phyloP scores from a whole-genome alignment of 179 eudicot species.

The Vitellaria paradoxa region DNA sequence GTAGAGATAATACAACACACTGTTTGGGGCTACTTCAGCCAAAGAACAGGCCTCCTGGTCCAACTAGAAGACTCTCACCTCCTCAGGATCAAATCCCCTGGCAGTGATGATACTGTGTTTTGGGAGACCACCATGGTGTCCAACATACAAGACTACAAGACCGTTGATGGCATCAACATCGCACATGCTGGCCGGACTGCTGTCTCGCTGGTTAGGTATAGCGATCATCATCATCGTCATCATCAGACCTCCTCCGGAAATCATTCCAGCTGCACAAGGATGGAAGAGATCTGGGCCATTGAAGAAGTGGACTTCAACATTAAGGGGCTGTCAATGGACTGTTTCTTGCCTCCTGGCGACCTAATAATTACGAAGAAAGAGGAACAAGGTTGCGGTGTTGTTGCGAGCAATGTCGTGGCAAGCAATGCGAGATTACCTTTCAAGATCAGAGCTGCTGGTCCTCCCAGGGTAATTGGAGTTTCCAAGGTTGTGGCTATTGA shows the following conservation, averaged over 20 bases:
- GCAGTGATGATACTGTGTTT: slow-evolving; percentile 43
- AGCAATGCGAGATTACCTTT: slow-evolving; percentile 9
- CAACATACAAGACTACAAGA: slow-evolving; percentile 57
- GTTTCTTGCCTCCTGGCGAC: slow-evolving; percentile 80
- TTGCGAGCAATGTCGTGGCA: slow-evolving; percentile 13
- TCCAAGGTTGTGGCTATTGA: slow-evolving; percentile 51
- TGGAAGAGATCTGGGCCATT: slow-evolving; percentile 85
- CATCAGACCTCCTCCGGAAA: slow-evolving; percentile 27
- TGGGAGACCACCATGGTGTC: slow-evolving; percentile 98
- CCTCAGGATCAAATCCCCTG: slow-evolving; percentile 56
- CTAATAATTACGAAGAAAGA: slow-evolving; percentile 38
- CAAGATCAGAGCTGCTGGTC: slow-evolving; percentile 17
- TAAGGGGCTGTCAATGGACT: slow-evolving; percentile 66
- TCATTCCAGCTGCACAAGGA: slow-evolving; percentile 54
- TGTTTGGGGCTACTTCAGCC: slow-evolving; percentile 92
- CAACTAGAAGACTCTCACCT: slow-evolving; percentile 81
- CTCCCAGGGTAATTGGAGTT: slow-evolving; percentile 25
- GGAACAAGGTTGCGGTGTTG: slow-evolving; percentile 35
- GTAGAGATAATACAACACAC: slow-evolving; percentile 84
- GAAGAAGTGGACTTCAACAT: slow-evolving; percentile 89
- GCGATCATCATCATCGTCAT: slow-evolving; percentile 33
- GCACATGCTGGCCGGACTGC: slow-evolving; percentile 74
- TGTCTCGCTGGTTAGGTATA: slow-evolving; percentile 69
- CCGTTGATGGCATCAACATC: slow-evolving; percentile 74
- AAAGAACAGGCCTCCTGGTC: slow-evolving; percentile 77